Percentiles rank a stretch among this genome's conserved stretches.
phyloP scores from a whole-genome alignment of 176 grass and related monocot genomes.

The Carex parvula region DNA sequence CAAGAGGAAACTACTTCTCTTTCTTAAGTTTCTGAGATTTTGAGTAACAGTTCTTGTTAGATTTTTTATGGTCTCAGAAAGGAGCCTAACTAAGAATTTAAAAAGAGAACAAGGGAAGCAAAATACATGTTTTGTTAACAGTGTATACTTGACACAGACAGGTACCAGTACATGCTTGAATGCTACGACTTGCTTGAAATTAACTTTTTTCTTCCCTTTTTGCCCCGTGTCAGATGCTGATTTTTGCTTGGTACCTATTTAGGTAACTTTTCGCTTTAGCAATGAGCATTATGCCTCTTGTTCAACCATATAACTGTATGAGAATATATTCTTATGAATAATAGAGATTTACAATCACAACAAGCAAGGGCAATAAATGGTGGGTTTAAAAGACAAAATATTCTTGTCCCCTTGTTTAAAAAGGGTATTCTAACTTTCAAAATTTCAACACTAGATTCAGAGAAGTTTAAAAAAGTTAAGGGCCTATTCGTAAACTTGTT shows the following conservation, averaged over 20 bases:
- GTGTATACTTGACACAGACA: slow-evolving; percentile 2
- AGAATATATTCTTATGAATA: slow-evolving; percentile 14
- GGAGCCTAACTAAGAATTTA: not conserved
- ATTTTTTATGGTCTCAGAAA: not conserved
- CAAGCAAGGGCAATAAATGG: slow-evolving; percentile 8
- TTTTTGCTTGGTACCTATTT: slow-evolving; percentile 14
- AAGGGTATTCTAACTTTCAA: not conserved
- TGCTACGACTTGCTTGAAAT: slow-evolving; percentile 6
- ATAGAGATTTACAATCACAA: slow-evolving; percentile 4
- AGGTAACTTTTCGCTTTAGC: not conserved
- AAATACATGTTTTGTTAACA: not conserved
- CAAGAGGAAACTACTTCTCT: not conserved
- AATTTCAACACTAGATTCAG: not conserved
- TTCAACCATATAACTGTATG: not conserved
- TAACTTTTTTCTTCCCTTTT: not conserved
- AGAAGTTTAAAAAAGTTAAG: not conserved
- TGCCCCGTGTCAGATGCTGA: not conserved
- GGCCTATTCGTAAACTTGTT: not conserved
- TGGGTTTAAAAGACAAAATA: slow-evolving; percentile 6
- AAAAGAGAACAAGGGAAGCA: not conserved
- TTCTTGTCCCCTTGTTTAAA: slow-evolving; percentile 6
- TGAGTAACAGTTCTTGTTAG: not conserved
- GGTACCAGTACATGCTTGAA: slow-evolving; percentile 9
- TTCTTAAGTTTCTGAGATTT: not conserved
- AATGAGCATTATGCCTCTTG: not conserved